These are phyloP conservation scores for Sporisorium sorghi DNA, from an alignment of 1,284 basidiomycete genomes.

Conservation along the genomic window DNA sequence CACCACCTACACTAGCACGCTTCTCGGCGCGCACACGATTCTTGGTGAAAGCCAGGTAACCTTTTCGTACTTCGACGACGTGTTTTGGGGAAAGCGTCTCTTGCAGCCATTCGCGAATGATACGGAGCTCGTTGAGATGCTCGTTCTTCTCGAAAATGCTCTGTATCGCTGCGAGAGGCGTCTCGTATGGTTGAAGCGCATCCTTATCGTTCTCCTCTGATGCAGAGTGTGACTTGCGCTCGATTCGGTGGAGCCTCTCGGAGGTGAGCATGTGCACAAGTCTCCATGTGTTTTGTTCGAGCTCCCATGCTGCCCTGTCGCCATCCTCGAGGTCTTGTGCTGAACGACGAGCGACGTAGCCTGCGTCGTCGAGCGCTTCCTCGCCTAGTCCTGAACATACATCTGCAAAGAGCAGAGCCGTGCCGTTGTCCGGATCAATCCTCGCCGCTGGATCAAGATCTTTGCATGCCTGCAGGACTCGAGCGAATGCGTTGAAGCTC, in stretches of 20 bases:
- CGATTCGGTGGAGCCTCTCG: slow-evolving; percentile 47
- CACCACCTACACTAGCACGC: slow-evolving; percentile 42
- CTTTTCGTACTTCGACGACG: slow-evolving; percentile 66
- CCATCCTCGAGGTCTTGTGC: slow-evolving; percentile 42
- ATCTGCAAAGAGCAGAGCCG: slow-evolving; percentile 60
- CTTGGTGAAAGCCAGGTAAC: slow-evolving; percentile 67
- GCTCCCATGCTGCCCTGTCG: slow-evolving; percentile 48
- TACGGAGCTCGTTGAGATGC: slow-evolving; percentile 64
- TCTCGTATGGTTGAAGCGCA: slow-evolving; percentile 51
- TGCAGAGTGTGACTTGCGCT: slow-evolving; percentile 37
- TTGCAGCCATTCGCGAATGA: slow-evolving; percentile 67
- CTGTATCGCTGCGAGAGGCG: slow-evolving; percentile 64
- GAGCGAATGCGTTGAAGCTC: slow-evolving; percentile 60
- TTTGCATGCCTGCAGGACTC: slow-evolving; percentile 51
- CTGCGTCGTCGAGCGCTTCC: slow-evolving; percentile 52
- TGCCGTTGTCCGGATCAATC: slow-evolving; percentile 52
- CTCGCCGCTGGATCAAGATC: slow-evolving; percentile 45
- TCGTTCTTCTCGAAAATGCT: slow-evolving; percentile 53
- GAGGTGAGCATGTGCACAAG: slow-evolving; percentile 55
- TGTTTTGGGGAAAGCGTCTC: slow-evolving; percentile 57
- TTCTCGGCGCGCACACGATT: slow-evolving; percentile 62
- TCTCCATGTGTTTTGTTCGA: slow-evolving; percentile 62
- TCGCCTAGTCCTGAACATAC: slow-evolving; percentile 46
- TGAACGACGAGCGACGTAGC: slow-evolving; percentile 24
- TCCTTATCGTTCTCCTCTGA: slow-evolving; percentile 12